Conservation (phyloP, 2,329 filamentous ascomycete species). For the Didymella sp. region DNA sequence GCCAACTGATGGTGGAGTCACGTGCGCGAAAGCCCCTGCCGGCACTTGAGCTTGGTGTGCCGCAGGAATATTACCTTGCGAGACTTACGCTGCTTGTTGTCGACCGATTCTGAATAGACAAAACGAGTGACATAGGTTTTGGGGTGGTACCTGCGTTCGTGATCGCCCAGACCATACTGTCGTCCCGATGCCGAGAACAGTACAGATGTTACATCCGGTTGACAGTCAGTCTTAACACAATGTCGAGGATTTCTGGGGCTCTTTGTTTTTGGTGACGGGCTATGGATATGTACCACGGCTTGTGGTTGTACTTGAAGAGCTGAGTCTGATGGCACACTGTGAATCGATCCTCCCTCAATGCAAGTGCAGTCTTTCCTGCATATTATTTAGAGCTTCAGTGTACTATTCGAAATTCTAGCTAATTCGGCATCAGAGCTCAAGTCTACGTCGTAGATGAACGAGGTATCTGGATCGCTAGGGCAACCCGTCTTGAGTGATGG, state of each 20-base stretch:
- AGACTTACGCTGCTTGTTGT: background rate
- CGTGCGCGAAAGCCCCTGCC: background rate
- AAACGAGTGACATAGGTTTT: constrained; percentile 1
- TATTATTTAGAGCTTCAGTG: background rate
- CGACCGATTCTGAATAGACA: background rate
- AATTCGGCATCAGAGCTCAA: background rate
- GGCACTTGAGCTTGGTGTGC: background rate
- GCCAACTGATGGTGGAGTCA: background rate
- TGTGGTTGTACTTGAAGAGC: background rate
- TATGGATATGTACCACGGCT: background rate
- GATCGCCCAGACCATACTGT: background rate
- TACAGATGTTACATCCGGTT: background rate
- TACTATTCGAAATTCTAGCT: background rate
- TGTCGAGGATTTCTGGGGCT: background rate
- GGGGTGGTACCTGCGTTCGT: background rate
- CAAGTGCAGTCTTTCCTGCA: background rate
- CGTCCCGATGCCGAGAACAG: background rate
- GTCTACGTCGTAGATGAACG: background rate
- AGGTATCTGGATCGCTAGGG: background rate
- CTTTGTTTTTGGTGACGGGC: background rate
- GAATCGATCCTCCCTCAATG: background rate
- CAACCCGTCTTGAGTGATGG: background rate
- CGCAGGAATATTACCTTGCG: background rate
- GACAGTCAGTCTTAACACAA: background rate
- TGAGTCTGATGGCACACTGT: background rate